Percentiles rank a stretch among this genome's conserved stretches.
These are phyloP conservation scores for Ganoderma sinense DNA, from an alignment of 1,284 basidiomycete genomes.

Conservation along the genomic window DNA sequence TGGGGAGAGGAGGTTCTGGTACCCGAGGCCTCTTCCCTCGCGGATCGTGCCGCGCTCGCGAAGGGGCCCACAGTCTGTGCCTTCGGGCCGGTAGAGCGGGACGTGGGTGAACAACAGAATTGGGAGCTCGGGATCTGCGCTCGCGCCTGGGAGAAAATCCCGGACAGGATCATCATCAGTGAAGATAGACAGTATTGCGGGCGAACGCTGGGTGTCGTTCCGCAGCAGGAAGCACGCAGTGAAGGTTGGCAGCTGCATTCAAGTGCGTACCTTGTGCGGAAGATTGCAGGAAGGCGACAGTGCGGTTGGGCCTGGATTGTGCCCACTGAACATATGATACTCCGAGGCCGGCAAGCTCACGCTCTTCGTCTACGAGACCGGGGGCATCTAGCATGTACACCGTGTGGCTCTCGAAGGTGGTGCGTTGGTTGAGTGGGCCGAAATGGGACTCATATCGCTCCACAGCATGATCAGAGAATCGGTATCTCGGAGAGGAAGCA, in stretches of 20 bases:
- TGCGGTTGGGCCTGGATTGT: conserved; percentile 57
- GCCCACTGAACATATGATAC: conserved; percentile 63
- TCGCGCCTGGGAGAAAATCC: conserved; percentile 14
- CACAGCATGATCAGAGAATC: conserved; percentile 67
- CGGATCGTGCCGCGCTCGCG: conserved; percentile 61
- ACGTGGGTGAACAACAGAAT: conserved; percentile 68
- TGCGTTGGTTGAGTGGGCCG: conserved; percentile 62
- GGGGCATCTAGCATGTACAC: conserved; percentile 81
- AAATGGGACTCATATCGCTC: conserved; percentile 74
- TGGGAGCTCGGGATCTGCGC: conserved; percentile 19
- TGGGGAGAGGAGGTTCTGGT: conserved; percentile 64
- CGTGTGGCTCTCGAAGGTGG: conserved; percentile 73
- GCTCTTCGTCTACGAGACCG: conserved; percentile 83
- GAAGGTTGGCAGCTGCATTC: conserved; percentile 4
- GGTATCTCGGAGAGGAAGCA: conserved; percentile 43
- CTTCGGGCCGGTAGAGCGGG: conserved; percentile 61
- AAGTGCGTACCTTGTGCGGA: conserved; percentile 54
- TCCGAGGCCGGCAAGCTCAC: conserved; percentile 58
- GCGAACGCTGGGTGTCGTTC: neutral
- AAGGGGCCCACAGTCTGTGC: conserved; percentile 58
- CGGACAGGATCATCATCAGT: conserved; percentile 10
- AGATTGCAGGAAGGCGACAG: conserved; percentile 73
- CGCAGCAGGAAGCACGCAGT: neutral
- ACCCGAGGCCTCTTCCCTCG: conserved; percentile 65
- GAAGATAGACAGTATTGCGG: conserved; percentile 6